These are phyloP conservation scores for Gracilariopsis chorda DNA, from an alignment of 23 red algal species.

Conservation along the genomic window DNA sequence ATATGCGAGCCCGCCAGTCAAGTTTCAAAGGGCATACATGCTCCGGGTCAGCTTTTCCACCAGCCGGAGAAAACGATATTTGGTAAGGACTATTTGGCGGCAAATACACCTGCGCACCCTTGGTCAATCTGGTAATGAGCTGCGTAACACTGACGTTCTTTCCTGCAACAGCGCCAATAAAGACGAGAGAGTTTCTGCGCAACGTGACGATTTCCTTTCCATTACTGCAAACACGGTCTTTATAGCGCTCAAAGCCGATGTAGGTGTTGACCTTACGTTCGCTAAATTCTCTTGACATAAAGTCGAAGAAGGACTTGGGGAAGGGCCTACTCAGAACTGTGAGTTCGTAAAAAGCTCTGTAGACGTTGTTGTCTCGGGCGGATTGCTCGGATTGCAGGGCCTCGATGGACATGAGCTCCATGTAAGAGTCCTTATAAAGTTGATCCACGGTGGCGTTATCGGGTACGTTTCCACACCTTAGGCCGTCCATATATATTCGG, in stretches of 20 bases:
- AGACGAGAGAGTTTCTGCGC: background rate
- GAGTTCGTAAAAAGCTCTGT: conserved; percentile 6
- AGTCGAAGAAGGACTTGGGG: background rate
- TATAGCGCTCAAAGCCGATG: background rate
- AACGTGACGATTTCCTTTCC: background rate
- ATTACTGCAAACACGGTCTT: background rate
- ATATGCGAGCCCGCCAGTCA: background rate
- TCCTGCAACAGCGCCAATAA: background rate
- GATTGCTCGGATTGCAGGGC: background rate
- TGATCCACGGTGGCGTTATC: conserved; percentile 24
- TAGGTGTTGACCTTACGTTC: background rate
- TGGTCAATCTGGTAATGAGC: background rate
- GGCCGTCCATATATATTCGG: conserved; percentile 14
- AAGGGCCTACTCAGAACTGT: background rate
- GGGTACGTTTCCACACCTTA: background rate
- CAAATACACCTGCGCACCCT: background rate
- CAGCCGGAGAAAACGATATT: background rate
- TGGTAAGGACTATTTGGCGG: background rate
- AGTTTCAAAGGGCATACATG: background rate
- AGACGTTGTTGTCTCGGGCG: background rate
- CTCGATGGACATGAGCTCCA: conserved; percentile 25
- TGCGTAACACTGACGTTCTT: background rate
- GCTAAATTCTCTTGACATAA: background rate
- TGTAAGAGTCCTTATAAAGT: conserved; percentile 4
- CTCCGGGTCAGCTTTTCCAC: background rate